Evolutionary conservation across 371 early-diverging fungal species (phyloP).

Genomic region (Conidiobolus incongruus): DNA sequence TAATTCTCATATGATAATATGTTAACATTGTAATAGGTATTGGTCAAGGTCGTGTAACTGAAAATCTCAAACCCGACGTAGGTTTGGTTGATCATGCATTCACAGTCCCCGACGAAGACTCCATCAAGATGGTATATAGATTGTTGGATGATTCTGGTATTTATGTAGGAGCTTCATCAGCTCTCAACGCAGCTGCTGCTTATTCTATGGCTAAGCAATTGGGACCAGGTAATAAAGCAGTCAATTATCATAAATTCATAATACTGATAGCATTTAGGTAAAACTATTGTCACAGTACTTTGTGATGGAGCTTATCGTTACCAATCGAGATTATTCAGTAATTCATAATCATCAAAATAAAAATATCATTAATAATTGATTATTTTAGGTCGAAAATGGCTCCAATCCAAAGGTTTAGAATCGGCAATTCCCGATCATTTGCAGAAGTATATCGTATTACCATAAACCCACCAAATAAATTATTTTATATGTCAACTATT

Average conservation of each 20-base stretch:
- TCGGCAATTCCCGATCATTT: conserved; percentile 60
- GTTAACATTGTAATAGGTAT: conserved; percentile 20
- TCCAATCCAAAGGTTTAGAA: conserved; percentile 55
- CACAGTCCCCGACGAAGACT: conserved; percentile 54
- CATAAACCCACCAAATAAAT: conserved; percentile 8
- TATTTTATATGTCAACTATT: neutral
- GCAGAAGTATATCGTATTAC: conserved; percentile 60
- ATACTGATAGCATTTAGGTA: conserved; percentile 10
- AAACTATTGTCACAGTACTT: conserved; percentile 62
- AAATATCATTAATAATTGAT: neutral
- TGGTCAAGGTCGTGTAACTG: conserved; percentile 87
- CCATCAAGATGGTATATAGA: conserved; percentile 62
- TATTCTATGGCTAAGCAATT: conserved; percentile 67
- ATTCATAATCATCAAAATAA: conserved; percentile 6
- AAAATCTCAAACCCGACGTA: conserved; percentile 59
- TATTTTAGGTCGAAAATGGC: conserved; percentile 36
- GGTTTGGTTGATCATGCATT: conserved; percentile 64
- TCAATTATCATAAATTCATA: neutral
- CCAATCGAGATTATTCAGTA: conserved; percentile 73
- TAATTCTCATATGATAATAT: neutral
- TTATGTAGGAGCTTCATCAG: conserved; percentile 79
- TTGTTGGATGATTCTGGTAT: conserved; percentile 84
- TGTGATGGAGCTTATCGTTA: conserved; percentile 86
- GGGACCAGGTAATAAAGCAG: conserved; percentile 30
- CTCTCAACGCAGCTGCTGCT: conserved; percentile 84